These are phyloP conservation scores for Euphrasia confusa DNA, from an alignment of 257 asterid species.

Conservation along the genomic window DNA sequence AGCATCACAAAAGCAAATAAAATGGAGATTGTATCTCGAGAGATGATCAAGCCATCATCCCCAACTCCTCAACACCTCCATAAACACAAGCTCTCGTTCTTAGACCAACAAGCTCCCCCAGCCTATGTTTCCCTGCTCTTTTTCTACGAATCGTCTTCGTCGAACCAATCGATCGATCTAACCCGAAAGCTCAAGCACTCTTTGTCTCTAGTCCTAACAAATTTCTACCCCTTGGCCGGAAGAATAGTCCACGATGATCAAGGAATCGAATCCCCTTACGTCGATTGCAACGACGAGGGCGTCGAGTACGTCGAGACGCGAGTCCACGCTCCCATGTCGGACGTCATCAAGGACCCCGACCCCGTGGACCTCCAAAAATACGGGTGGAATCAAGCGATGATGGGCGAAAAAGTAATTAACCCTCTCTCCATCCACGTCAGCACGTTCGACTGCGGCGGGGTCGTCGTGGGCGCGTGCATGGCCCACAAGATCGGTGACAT, in stretches of 20 bases:
- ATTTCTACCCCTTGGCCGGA: slow-evolving; percentile 39
- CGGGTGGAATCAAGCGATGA: slow-evolving; percentile 3
- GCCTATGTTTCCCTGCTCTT: neutral
- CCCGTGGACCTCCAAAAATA: neutral
- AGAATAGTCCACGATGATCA: neutral
- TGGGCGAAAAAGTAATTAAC: neutral
- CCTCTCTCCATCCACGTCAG: too few species aligned
- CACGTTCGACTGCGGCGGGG: slow-evolving; percentile 28
- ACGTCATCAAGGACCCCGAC: slow-evolving; percentile 13
- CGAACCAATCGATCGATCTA: neutral
- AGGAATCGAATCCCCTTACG: neutral
- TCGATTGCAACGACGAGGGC: slow-evolving; percentile 43
- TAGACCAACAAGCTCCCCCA: neutral
- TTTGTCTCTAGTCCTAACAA: slow-evolving; percentile 19
- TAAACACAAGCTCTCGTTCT: neutral
- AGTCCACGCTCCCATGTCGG: slow-evolving; percentile 19
- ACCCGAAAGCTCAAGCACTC: slow-evolving; percentile 30
- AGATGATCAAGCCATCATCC: slow-evolving; percentile 1
- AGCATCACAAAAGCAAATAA: too few species aligned
- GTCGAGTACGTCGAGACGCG: slow-evolving; percentile 30
- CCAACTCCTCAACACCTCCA: slow-evolving; percentile 16
- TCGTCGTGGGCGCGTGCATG: slow-evolving; percentile 30
- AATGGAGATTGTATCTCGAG: neutral
- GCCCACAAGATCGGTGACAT: slow-evolving; percentile 35
- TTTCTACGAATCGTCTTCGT: neutral